Evolutionary conservation across 805 yeast species (phyloP).

Genomic region (Wickerhamiella brachini): DNA sequence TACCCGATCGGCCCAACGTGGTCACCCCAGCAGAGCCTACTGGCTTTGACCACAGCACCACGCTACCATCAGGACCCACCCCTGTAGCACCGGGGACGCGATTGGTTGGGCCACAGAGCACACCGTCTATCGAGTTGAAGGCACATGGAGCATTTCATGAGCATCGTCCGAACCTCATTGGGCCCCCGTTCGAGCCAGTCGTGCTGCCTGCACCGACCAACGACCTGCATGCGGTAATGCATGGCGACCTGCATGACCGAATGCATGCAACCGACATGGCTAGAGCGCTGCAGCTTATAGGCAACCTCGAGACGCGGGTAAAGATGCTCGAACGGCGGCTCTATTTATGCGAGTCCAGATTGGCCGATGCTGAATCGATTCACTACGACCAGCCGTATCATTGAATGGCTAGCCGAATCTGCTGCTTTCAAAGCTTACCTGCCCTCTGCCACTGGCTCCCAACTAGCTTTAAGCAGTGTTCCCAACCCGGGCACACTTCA

Average conservation of each 20-base stretch:
- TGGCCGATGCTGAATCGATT: slow-evolving; percentile 21
- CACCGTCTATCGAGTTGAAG: not conserved
- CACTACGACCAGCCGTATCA: slow-evolving; percentile 6
- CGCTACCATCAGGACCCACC: not conserved
- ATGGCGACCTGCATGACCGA: not conserved
- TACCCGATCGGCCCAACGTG: too few species aligned
- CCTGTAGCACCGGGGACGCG: not conserved
- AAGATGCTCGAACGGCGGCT: slow-evolving; percentile 21
- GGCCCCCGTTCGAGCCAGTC: not conserved
- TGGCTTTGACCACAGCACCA: not conserved
- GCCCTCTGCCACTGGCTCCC: too few species aligned
- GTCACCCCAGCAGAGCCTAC: too few species aligned
- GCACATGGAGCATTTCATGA: not conserved
- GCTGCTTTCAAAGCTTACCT: not conserved
- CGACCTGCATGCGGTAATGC: not conserved
- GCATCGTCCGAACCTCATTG: not conserved
- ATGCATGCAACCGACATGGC: slow-evolving; percentile 1
- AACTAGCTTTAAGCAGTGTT: too few species aligned
- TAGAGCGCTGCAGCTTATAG: not conserved
- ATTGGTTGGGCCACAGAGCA: not conserved
- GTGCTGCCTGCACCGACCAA: not conserved
- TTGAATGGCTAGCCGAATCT: not conserved
- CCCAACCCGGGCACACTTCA: too few species aligned
- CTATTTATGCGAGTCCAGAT: not conserved
- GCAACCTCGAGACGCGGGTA: slow-evolving; percentile 18